These are phyloP conservation scores for Phytopythium helicoides DNA, from an alignment of 352 stramenopile genomes.

Conservation along the genomic window DNA sequence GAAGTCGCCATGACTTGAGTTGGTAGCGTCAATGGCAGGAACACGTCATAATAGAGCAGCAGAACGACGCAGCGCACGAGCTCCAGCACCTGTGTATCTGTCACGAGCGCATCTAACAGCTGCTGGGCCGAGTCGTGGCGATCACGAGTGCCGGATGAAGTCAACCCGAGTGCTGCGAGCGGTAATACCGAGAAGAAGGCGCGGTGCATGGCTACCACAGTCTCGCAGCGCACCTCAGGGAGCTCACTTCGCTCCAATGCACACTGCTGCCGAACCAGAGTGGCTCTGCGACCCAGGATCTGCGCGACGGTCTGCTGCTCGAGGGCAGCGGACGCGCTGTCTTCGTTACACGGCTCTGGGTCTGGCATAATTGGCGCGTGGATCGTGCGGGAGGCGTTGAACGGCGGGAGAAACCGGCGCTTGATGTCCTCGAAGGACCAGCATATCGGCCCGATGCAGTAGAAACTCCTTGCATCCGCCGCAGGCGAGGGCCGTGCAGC, in stretches of 20 bases:
- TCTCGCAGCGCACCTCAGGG: conserved; percentile 25
- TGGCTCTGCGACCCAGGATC: conserved; percentile 29
- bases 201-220: conserved; percentile 39
- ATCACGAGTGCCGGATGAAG: conserved; percentile 6
- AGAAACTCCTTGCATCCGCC: conserved; percentile 15
- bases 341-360: conserved; percentile 38
- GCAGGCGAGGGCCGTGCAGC: background rate
- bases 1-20: background rate
- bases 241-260: conserved; percentile 36
- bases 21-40: conserved; percentile 7
- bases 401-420: conserved; percentile 60
- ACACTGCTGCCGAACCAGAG: conserved; percentile 38
- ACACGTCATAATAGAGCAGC: conserved; percentile 47
- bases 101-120: conserved; percentile 26
- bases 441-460: conserved; percentile 44
- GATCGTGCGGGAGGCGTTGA: conserved; percentile 23
- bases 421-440: conserved; percentile 79
- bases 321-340: background rate
- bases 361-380: too few species aligned
- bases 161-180: conserved; percentile 38
- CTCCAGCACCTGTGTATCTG: conserved; percentile 18
- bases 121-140: conserved; percentile 20
- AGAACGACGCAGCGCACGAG: conserved; percentile 30
- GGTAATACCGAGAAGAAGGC: conserved; percentile 47
- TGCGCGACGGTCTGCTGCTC: conserved; percentile 18